Conservation (phyloP, 495 filamentous ascomycete species). For the Ascobolus immersus region DNA sequence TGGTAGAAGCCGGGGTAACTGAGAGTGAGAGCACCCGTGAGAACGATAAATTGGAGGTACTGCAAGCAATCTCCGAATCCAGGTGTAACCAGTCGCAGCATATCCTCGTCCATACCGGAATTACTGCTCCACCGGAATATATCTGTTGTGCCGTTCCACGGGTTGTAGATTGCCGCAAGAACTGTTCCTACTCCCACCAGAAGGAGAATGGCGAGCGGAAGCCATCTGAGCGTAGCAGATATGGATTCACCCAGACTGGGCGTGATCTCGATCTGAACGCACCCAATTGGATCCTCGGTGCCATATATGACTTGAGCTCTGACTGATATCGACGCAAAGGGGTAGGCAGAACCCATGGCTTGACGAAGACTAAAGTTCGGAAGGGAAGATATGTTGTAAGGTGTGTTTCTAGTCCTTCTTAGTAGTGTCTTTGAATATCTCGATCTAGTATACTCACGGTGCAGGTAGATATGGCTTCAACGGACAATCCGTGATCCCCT, state of each 20-base stretch:
- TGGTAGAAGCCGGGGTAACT: slow-evolving; percentile 89
- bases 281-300: slow-evolving; percentile 39
- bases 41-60: slow-evolving; percentile 79
- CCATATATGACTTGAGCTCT: slow-evolving; percentile 51
- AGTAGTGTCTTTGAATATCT: too few species aligned
- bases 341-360: slow-evolving; percentile 54
- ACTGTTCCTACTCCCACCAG: slow-evolving; percentile 59
- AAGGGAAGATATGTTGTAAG: slow-evolving; percentile 17
- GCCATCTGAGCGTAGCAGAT: slow-evolving; percentile 41
- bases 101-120: slow-evolving; percentile 77
- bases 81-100: slow-evolving; percentile 76
- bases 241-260: slow-evolving; percentile 45
- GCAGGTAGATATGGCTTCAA: slow-evolving; percentile 1
- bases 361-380: slow-evolving; percentile 50
- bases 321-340: slow-evolving; percentile 53
- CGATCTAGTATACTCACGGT: not conserved
- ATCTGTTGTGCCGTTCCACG: slow-evolving; percentile 65
- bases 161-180: slow-evolving; percentile 64
- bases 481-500: slow-evolving; percentile 4
- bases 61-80: slow-evolving; percentile 94
- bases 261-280: slow-evolving; percentile 55
- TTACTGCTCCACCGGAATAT: slow-evolving; percentile 87
- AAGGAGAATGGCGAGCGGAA: slow-evolving; percentile 53
- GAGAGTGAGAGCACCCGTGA: slow-evolving; percentile 63
- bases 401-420: too few species aligned